Conservation (phyloP, 768 basidiomycete genomes). For the Phylloporus arenicola region DNA sequence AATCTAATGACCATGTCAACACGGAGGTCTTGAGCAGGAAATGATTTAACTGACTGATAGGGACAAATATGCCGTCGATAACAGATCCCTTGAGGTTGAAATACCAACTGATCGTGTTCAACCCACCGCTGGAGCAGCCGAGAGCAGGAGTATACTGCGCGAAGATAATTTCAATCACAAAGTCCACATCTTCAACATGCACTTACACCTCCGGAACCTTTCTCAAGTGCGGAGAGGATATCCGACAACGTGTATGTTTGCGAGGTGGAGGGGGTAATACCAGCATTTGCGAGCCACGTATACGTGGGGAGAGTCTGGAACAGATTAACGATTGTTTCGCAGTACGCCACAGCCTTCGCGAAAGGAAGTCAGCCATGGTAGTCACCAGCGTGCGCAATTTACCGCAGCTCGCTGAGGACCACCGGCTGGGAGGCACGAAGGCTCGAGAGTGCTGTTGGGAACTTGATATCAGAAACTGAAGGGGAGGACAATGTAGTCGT, state of each 20-base stretch:
- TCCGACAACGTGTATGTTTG: conserved; percentile 53
- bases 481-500: neutral
- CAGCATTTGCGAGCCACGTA: conserved; percentile 61
- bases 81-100: conserved; percentile 62
- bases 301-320: conserved; percentile 72
- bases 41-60: conserved; percentile 44
- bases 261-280: conserved; percentile 63
- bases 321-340: conserved; percentile 50
- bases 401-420: conserved; percentile 60
- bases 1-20: conserved; percentile 33
- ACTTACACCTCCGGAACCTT: conserved; percentile 45
- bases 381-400: conserved; percentile 2
- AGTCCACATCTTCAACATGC: neutral
- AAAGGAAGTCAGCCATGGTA: neutral
- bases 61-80: conserved; percentile 58
- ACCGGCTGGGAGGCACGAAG: conserved; percentile 55
- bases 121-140: conserved; percentile 35
- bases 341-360: conserved; percentile 60
- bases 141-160: conserved; percentile 45
- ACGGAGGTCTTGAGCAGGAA: neutral
- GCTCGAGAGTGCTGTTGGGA: conserved; percentile 47
- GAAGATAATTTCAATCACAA: neutral
- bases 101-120: conserved; percentile 54
- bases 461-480: neutral
- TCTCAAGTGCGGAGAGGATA: conserved; percentile 49